Evolutionary conservation across 1,139 yeast genomes (phyloP), one percentile per base, ranked within the genome.

Genomic region (Diutina sp.): DNA sequence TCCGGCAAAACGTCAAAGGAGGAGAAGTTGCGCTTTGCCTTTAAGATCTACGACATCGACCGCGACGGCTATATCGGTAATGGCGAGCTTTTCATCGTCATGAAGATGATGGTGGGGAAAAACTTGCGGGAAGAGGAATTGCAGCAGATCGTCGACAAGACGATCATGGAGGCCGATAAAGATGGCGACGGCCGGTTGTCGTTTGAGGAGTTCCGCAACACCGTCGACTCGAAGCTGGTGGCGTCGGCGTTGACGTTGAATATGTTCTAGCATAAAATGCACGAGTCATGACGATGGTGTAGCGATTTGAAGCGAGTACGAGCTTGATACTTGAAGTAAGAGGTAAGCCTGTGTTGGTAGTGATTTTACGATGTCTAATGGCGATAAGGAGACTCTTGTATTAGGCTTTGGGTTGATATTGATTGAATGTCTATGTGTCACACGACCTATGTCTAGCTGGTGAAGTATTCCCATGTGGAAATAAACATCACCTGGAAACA

Each of bases 41-140:
- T 95, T 72, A 88, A 85, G 66, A 90, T 95, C 21, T 95, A 93
- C 66, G 99, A 95, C 67, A 90, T 95, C 61, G 99, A 95, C 69
- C 78, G 91, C 57, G 99, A 95, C 67, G 99, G 99, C 0, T 90
- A 69, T 66, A 89, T 95, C 54, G 91, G 97, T 4, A 93, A 93
- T 66, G 99, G 99, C 28, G 99, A 95, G 70, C 72, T 95, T 58
- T 95, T 86, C 66, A 79, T 93, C 55, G 98, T 95, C 52, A 77
- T 95, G 74, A 89, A 93, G 70, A 88, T 90, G 84, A 95, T 95
- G 99, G 99, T 93, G 48, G 99, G 98, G 3, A 86, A 84, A 64
- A 91, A 93, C 65, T 72, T 95, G 58, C 87, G 84, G 61, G 96
- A 89, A 59, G 84, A 82, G 46, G 97, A 93, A 66, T 76, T 95